phyloP scores from a whole-genome alignment of 768 basidiomycete genomes.

The Xerocomellus intermedius region DNA sequence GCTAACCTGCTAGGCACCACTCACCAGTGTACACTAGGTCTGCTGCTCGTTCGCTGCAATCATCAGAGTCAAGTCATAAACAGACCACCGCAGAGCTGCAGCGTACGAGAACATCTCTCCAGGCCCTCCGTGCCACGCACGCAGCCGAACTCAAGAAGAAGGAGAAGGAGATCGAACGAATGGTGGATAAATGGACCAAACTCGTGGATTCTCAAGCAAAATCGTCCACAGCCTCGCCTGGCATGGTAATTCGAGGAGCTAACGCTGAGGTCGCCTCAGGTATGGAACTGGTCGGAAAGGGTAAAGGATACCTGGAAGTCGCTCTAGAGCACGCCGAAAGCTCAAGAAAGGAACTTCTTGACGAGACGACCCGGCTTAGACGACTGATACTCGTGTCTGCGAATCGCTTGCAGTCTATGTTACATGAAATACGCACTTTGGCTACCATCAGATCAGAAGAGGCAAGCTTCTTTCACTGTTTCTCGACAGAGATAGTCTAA shows the following conservation, averaged over 20 bases:
- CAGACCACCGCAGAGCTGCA: slow-evolving; percentile 69
- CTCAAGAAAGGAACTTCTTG: slow-evolving; percentile 55
- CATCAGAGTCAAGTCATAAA: slow-evolving; percentile 65
- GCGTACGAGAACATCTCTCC: slow-evolving; percentile 65
- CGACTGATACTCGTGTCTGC: slow-evolving; percentile 58
- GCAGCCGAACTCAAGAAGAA: slow-evolving; percentile 74
- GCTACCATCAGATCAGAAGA: slow-evolving; percentile 46
- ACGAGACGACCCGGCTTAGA: slow-evolving; percentile 64
- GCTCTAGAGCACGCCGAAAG: slow-evolving; percentile 74
- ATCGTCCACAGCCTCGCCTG: slow-evolving; percentile 46
- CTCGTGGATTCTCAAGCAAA: slow-evolving; percentile 67
- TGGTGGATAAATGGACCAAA: slow-evolving; percentile 73
- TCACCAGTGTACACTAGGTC: slow-evolving; percentile 37
- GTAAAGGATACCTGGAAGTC: slow-evolving; percentile 56
- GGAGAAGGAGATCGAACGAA: slow-evolving; percentile 76
- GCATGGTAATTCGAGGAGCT: slow-evolving; percentile 48
- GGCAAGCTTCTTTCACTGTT: slow-evolving; percentile 34
- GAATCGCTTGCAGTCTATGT: slow-evolving; percentile 60
- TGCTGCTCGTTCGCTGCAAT: slow-evolving; percentile 51
- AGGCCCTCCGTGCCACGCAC: slow-evolving; percentile 66
- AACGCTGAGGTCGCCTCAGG: slow-evolving; percentile 51
- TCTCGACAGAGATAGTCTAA: slow-evolving; percentile 3
- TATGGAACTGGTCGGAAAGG: slow-evolving; percentile 45
- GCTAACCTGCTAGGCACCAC: neutral
- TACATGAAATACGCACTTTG: slow-evolving; percentile 45